A percentile compares a stretch with the other conserved stretches of the same genome.
phyloP scores from a whole-genome alignment of 106 monocot genomes.

The Posidonia australis region DNA sequence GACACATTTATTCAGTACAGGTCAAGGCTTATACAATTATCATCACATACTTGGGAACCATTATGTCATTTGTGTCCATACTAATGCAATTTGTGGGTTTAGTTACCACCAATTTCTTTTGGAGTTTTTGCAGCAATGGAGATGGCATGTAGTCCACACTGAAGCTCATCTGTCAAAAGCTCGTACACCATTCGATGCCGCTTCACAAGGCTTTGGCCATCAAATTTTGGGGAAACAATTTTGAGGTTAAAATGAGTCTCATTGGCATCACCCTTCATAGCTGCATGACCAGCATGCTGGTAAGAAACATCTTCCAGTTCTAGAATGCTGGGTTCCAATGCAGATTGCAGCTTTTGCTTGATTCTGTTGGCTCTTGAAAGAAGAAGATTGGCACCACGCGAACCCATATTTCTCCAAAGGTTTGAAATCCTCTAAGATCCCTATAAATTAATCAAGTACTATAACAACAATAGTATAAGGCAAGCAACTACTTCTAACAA shows the following conservation, averaged over 20 bases:
- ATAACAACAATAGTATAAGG: too few species aligned
- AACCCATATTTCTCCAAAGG: constrained; percentile 37
- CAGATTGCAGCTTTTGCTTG: constrained; percentile 63
- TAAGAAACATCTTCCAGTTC: constrained; percentile 90
- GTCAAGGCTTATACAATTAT: too few species aligned
- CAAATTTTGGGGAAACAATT: constrained; percentile 64
- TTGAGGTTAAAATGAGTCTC: constrained; percentile 95
- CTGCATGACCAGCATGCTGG: constrained; percentile 89
- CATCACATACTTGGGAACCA: not conserved
- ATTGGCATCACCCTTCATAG: constrained; percentile 34
- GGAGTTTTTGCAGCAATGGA: constrained; percentile 95
- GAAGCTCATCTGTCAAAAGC: constrained; percentile 67
- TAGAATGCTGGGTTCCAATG: constrained; percentile 54
- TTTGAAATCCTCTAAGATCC: too few species aligned
- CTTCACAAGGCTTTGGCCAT: constrained; percentile 82
- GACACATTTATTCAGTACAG: too few species aligned
- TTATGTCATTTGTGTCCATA: too few species aligned
- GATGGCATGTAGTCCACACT: constrained; percentile 85
- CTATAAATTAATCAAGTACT: too few species aligned
- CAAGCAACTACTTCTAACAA: too few species aligned
- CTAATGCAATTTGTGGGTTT: not conserved
- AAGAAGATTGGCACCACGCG: constrained; percentile 37
- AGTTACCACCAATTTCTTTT: constrained; percentile 31
- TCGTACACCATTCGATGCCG: constrained; percentile 88
- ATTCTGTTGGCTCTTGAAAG: constrained; percentile 69